Base-by-base conservation (phyloP, 2,329 filamentous ascomycete genomes). In the Huntiella savannae region DNA sequence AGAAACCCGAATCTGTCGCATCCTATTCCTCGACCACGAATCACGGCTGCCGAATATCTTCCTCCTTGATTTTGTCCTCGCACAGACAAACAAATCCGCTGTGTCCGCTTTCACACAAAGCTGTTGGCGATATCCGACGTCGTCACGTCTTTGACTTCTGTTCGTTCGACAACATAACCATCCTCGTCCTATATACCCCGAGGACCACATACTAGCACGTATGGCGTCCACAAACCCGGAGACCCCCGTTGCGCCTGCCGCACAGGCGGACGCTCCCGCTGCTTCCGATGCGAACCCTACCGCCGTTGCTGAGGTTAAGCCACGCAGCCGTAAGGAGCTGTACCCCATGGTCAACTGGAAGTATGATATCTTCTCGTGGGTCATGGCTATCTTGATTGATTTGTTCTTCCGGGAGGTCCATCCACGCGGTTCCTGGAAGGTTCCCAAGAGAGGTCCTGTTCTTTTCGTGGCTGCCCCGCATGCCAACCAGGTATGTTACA, bases 341-440 rank as follows among this genome's bases (percentile, higher is more conserved):
- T 75, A 76, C 54, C 75, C 75, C 45, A 81, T 82, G 77, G 77
- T 75, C 55, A 70, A 74, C 54, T 81, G 73, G 69, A 77, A 79
- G 53, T 87, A 87, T 60, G 82, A 87, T 63, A 68, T 77, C 49
- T 81, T 86, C 57, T 68, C 87, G 32, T 85, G 82, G 71, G 70
- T 70, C 42, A 80, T 86, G 59, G 82, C 79, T 37, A 74, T 96
- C 52, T 70, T 96, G 45, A 78, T 92, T 53, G 91, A 98, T 62
- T 77, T 95, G 54, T 98, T 98, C 74, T 98, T 98, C 68, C 80
- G 91, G 54, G 91, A 98, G 63, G 85, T 98, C 12, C 87, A 96
- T 59, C 91, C 91, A 10, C 75, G 91, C 53, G 86, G 86, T 54
- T 84, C 87, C 52, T 98, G 91, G 86, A 88, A 87, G 62, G 82